A percentile compares a stretch with the other conserved stretches of the same genome.
These are phyloP conservation scores for Leptomonas pyrrhocoris DNA, from an alignment of 208 protist genomes.

Conservation along the genomic window DNA sequence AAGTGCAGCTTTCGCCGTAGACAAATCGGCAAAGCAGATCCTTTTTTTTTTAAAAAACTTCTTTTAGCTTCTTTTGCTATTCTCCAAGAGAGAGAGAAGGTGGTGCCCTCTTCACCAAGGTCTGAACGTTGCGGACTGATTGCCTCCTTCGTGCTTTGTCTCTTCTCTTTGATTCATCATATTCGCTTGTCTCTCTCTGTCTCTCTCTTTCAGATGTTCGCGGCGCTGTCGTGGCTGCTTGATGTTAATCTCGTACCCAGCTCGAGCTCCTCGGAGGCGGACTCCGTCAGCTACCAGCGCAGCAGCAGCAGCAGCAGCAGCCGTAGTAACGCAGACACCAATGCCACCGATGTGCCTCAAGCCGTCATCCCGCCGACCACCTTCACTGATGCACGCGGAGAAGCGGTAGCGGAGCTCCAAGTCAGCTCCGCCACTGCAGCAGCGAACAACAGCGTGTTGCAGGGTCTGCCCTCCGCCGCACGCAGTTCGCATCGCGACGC, in stretches of 20 bases:
- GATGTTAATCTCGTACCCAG: slow-evolving; percentile 13
- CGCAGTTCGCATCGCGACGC: background rate
- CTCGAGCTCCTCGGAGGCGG: slow-evolving; percentile 4
- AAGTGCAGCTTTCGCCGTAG: too few relatives aligned
- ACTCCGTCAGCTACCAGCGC: slow-evolving; percentile 4
- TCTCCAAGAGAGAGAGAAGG: too few relatives aligned
- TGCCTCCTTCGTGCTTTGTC: too few relatives aligned
- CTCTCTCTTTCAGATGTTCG: slow-evolving; percentile 5
- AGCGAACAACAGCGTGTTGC: too few relatives aligned
- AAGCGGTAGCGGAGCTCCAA: slow-evolving; percentile 19
- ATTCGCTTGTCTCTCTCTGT: slow-evolving; percentile 1
- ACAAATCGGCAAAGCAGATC: too few relatives aligned
- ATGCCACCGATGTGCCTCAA: background rate
- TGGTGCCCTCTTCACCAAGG: too few relatives aligned
- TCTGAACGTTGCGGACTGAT: too few relatives aligned
- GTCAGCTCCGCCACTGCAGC: background rate
- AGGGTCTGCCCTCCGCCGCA: background rate
- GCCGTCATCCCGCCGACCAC: slow-evolving; percentile 5
- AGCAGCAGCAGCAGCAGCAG: slow-evolving; percentile 1
- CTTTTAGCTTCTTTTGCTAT: too few relatives aligned
- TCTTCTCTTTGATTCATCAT: too few relatives aligned
- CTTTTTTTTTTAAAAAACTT: too few relatives aligned
- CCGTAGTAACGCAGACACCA: background rate
- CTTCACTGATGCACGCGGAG: slow-evolving; percentile 2
- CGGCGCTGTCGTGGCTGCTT: slow-evolving; percentile 28